Evolutionary conservation across 306 rosid genomes (phyloP).

Genomic region (Quercus aquifolioides): DNA sequence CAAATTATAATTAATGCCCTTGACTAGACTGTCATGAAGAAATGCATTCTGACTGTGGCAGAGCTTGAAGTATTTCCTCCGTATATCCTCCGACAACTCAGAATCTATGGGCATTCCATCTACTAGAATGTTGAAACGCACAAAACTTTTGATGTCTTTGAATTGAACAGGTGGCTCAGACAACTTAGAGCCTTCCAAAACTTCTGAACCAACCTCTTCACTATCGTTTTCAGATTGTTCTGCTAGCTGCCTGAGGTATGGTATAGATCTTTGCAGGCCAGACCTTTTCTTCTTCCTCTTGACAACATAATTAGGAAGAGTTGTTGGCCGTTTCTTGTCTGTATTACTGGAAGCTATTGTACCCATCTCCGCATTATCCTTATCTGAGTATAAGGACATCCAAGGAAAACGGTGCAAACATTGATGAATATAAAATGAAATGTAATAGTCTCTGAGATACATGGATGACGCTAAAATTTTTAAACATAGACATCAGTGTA

Average conservation of each 20-base stretch:
- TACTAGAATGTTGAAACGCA: constrained; percentile 51
- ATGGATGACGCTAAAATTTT: background rate
- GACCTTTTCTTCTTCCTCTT: constrained; percentile 56
- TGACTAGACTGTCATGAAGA: constrained; percentile 66
- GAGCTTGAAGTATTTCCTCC: constrained; percentile 66
- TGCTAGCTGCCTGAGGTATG: constrained; percentile 18
- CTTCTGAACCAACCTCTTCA: constrained; percentile 64
- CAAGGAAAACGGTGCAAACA: constrained; percentile 2
- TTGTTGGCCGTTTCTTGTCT: constrained; percentile 41
- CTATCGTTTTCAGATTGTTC: constrained; percentile 49
- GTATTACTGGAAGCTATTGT: constrained; percentile 20
- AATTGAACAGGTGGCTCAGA: constrained; percentile 34
- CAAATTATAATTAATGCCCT: constrained; percentile 43
- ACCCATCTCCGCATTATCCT: constrained; percentile 27
- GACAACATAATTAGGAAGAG: constrained; percentile 20
- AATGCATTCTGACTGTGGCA: constrained; percentile 65
- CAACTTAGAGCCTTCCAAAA: constrained; percentile 35
- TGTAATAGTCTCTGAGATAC: background rate
- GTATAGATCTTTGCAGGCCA: constrained; percentile 16
- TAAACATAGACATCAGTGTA: constrained; percentile 14
- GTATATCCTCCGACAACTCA: constrained; percentile 47
- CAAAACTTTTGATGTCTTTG: constrained; percentile 43
- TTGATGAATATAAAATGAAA: background rate
- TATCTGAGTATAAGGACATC: constrained; percentile 33
- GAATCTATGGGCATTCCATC: constrained; percentile 54